Conservation (phyloP, 2,329 filamentous ascomycete species). For the Aspergillus pseudoterreus region DNA sequence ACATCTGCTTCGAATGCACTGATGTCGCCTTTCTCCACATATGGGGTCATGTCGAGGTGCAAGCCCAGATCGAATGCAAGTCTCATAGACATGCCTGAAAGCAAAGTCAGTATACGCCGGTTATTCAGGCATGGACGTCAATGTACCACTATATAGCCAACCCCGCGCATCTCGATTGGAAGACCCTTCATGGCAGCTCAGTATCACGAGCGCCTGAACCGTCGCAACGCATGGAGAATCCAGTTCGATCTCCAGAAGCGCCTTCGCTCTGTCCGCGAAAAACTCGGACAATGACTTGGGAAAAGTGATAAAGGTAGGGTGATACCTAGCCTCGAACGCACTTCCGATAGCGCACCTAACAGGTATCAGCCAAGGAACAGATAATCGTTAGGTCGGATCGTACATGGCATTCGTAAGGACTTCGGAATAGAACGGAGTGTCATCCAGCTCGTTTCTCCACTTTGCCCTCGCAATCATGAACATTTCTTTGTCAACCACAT, state of each 20-base stretch:
- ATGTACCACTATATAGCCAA: constrained; percentile 46
- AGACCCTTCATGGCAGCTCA: constrained; percentile 45
- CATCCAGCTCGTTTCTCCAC: constrained; percentile 36
- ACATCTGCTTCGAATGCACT: constrained; percentile 38
- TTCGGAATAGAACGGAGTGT: constrained; percentile 40
- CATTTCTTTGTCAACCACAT: constrained; percentile 44
- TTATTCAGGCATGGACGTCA: not conserved
- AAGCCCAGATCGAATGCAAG: constrained; percentile 45
- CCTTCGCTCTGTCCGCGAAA: constrained; percentile 42
- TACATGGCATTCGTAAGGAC: constrained; percentile 42
- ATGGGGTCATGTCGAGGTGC: constrained; percentile 39
- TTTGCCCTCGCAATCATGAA: constrained; percentile 32
- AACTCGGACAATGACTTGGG: constrained; percentile 33
- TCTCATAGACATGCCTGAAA: constrained; percentile 42
- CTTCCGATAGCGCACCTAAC: constrained; percentile 41
- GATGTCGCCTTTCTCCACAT: constrained; percentile 39
- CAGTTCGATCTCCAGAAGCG: constrained; percentile 46
- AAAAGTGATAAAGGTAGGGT: constrained; percentile 42
- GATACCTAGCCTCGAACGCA: constrained; percentile 42
- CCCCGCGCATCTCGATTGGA: constrained; percentile 44
- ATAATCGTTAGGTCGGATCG: not conserved
- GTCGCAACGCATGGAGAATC: constrained; percentile 48
- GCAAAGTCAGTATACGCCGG: not conserved
- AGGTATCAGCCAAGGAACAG: not conserved
- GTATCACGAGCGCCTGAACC: constrained; percentile 45